phyloP scores from a whole-genome alignment of 345 rosid genomes.

The Ricinus communis region DNA sequence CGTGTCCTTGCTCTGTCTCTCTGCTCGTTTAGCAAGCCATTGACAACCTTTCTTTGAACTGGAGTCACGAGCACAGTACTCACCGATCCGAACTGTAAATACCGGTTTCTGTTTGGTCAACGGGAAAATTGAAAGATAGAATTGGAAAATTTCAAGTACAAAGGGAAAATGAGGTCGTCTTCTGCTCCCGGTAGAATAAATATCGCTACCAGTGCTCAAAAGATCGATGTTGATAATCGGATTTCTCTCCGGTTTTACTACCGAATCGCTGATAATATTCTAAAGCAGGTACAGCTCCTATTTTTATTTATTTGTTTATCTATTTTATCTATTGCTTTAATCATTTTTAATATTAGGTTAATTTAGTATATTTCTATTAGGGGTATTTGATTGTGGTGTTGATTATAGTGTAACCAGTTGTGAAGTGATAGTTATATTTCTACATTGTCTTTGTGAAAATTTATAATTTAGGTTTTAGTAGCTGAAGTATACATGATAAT shows the following conservation, averaged over 20 bases:
- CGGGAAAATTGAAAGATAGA: slow-evolving; percentile 12
- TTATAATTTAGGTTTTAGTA: neutral
- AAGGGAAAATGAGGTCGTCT: slow-evolving; percentile 46
- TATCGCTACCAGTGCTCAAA: slow-evolving; percentile 69
- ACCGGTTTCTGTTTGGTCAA: slow-evolving; percentile 20
- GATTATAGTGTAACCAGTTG: neutral
- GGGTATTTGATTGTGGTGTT: slow-evolving; percentile 10
- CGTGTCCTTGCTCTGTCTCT: slow-evolving; percentile 6
- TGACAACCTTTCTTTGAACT: slow-evolving; percentile 24
- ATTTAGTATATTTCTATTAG: neutral
- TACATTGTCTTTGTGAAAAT: neutral
- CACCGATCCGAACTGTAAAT: slow-evolving; percentile 8
- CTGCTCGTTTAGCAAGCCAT: slow-evolving; percentile 31
- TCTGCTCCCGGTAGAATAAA: slow-evolving; percentile 46
- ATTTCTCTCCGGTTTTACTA: slow-evolving; percentile 74
- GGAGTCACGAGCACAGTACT: neutral
- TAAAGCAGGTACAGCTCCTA: slow-evolving; percentile 61
- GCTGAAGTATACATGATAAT: neutral
- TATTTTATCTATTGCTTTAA: neutral
- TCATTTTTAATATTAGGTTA: neutral
- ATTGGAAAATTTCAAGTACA: slow-evolving; percentile 12
- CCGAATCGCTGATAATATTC: slow-evolving; percentile 90
- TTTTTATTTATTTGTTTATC: neutral
- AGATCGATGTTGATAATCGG: slow-evolving; percentile 76
- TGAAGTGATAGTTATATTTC: neutral